phyloP scores from a whole-genome alignment of 2,329 filamentous ascomycete species.

The Apiospora aurea region DNA sequence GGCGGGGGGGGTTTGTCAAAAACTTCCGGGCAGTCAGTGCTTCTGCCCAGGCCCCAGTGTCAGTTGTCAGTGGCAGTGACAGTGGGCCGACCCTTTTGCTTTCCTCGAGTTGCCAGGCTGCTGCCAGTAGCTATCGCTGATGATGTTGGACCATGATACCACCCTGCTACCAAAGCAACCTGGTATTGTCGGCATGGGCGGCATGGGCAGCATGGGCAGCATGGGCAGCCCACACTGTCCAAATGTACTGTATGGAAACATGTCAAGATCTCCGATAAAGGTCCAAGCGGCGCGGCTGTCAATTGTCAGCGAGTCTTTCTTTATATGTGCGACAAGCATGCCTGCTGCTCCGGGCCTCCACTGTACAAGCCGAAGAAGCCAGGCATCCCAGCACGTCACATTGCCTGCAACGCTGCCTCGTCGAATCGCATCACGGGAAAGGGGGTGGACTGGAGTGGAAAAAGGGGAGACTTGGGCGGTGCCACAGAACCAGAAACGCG shows the following conservation, averaged over 20 bases:
- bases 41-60: background rate
- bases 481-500: background rate
- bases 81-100: background rate
- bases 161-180: no score
- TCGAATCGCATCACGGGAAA: slow-evolving; percentile 5
- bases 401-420: slow-evolving; percentile 7
- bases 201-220: no score
- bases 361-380: slow-evolving; percentile 6
- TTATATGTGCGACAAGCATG: slow-evolving; percentile 7
- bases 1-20: background rate
- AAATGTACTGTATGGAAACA: background rate
- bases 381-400: slow-evolving; percentile 11
- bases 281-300: slow-evolving; percentile 7
- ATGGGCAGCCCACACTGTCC: background rate
- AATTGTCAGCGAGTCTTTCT: background rate
- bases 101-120: no score
- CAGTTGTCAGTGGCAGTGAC: no score
- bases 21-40: background rate
- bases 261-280: slow-evolving; percentile 16
- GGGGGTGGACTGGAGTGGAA: no score
- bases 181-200: no score
- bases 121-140: no score
- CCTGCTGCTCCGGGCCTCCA: slow-evolving; percentile 1
- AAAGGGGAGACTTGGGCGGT: background rate
- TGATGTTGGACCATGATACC: no score